Evolutionary conservation across 257 asterid genomes (phyloP), one percentile per base, ranked within the genome.

Genomic region (Solanum clarkiae): DNA sequence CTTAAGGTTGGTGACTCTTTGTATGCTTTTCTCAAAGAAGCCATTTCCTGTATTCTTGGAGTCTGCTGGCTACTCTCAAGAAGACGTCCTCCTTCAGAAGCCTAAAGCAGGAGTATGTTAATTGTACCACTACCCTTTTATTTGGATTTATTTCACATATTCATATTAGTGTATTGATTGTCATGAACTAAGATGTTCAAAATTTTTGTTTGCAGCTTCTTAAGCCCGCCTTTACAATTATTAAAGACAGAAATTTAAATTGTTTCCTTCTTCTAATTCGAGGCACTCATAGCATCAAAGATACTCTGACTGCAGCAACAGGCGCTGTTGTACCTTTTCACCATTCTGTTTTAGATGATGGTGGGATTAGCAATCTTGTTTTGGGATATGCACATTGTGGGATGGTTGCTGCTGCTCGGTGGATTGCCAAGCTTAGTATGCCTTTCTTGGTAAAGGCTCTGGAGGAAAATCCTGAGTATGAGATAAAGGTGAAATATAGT

Each of bases 261-360:
- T 93, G 97, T 87, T 86, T 94, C 90, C 96, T 94, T 87, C 97
- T 94, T 83, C 88, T 94, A 88, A 93, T 94, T 83, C 98, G 98
- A 26, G 98, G 98, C 55, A 94, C 98, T 22, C 98, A 94, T 86
- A 93, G 98, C 88, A 92, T 93, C 87, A 94, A 94, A 87, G 98
- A 94, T 89, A 92, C 98, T 7, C 86, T 94, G 83, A 94, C 98
- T 70, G 97, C 97, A 26, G 98, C 93, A 87, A 93, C 97, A 15
- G 97, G 98, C 82, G 95, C 95, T n/a, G 93, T 93, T 75, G 98
- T 94, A 88, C 98, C 98, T 84, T 94, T 94, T 86, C 98, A 94
- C 91, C 98, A 93, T 88, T 94, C 97, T 29, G 93, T 93, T 88
- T 86, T 93, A 89, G 82, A 91, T 91, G 96, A 91, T 88, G 98